Base-by-base conservation (phyloP, 805 yeast species). In the Dipodascus geniculatus region DNA sequence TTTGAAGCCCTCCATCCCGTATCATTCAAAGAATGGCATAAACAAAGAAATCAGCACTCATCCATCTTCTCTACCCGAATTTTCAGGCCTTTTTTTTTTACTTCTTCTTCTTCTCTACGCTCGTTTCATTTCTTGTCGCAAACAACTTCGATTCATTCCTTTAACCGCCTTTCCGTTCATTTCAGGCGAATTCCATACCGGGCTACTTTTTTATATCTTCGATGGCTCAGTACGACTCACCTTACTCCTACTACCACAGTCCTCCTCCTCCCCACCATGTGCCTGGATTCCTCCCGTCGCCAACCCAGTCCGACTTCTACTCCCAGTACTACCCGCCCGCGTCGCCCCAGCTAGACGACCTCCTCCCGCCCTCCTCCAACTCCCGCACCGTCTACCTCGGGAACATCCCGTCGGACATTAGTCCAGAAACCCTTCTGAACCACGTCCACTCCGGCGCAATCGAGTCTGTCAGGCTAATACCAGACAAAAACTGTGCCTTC, bases 391-490 rank as follows among this genome's bases (percentile, higher is more conserved):
- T 91, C 8, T 87, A 88, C 65, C 73, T 91, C 62, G 96, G 96
- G 16, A 88, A 87, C 65, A 77, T 91, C 42, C 96, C 98, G 0
- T 69, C 76, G n/a, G 85, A 83, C 56, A 76, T 89, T 55, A 80
- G 89, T 19, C 81, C 91, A 3, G 81, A 85, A 61, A 96, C 87
- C 63, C 70, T 93, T 51, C 75, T 91, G 63, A 90, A 90, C 65
- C 95, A 88, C 67, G 96, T 90, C 28, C 80, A 96, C 61, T 83
- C 95, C 31, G 98, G 97, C 31, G 82, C 87, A 23, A 80, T 90
- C 53, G 97, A 90, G 71, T 81, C 79, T 53, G 81, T 87, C 49
- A 57, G 62, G 47, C 77, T 90, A 54, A 71, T 89, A n/a, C 89
- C 93, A 1, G 80, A 83, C 38, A 89, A 87, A 68, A 81, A 80